Evolutionary conservation across 257 asterid species (phyloP), one percentile per base, ranked within the genome.

Genomic region (Nyctanthes arbortristis): DNA sequence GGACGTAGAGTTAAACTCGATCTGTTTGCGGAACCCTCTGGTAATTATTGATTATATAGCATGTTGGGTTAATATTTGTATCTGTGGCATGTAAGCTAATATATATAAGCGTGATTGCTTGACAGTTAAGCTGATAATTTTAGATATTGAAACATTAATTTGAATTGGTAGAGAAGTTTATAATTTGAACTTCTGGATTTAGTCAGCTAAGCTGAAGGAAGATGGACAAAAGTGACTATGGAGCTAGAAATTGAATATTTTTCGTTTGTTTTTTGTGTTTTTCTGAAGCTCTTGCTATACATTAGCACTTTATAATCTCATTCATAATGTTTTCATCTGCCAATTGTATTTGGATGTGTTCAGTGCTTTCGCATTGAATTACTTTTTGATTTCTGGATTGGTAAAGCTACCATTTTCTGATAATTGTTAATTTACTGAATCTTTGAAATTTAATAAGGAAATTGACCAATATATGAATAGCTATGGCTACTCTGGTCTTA

Each of bases 1-100:
- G 85, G 90, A 64, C 96, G 99, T 32, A 79, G 99, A 84, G 95
- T 93, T 55, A 93, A 91, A 72, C 96, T 93, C 66, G 99, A 91
- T 71, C 88, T 93, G 69, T 87, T 79, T 57, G 93, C 92, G 93
- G 99, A 94, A 82, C 97, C 95, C 89, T 76, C 95, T 62, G 99
- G 99, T 94, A 79, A 49, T 49, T 18, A 20, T 49, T 5, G 12
- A 16, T 0, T 49, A 18, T 5, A 18, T 40, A 3, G 52, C 20
- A 20, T 8, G 14, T 52, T 52, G 58, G 16, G 7, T 22, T 4
- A 18, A 49, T 8, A 24, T 22, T 13, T 40, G 1, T 13, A 16
- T 43, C 16, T 43, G 7, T 43, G n/a, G 24, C 54, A 43, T 16
- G 24, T 43, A 43, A 4, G 54, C 2, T 4, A 43, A 43, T 43